phyloP scores from a whole-genome alignment of 2,329 filamentous ascomycete species.

The Scedosporium aurantiacum region DNA sequence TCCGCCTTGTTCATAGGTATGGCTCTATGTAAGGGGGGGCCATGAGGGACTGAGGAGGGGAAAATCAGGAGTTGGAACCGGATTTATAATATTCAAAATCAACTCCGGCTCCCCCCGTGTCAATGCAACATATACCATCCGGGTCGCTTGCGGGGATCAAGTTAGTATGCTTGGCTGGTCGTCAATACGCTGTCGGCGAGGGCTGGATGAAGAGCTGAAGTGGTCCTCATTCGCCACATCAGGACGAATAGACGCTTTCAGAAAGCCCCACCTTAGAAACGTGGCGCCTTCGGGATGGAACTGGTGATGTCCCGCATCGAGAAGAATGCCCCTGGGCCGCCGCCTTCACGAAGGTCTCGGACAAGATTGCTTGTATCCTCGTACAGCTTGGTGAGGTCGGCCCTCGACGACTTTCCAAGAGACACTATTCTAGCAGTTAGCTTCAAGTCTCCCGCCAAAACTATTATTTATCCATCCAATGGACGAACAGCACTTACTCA shows the following conservation, averaged over 20 bases:
- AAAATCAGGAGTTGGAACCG: not conserved
- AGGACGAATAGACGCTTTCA: not conserved
- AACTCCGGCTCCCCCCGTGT: not conserved
- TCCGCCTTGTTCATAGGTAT: not conserved
- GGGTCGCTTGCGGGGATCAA: not conserved
- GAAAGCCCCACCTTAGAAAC: constrained; percentile 16
- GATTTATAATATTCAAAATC: not conserved
- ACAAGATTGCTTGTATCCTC: constrained; percentile 79
- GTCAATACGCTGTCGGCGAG: too few species aligned
- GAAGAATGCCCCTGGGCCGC: constrained; percentile 73
- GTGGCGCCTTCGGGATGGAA: constrained; percentile 29
- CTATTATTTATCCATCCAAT: not conserved
- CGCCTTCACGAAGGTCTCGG: constrained; percentile 69
- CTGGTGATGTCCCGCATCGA: constrained; percentile 39
- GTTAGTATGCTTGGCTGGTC: not conserved
- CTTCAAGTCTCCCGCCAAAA: not conserved
- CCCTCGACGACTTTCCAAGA: constrained; percentile 77
- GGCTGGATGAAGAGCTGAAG: too few species aligned
- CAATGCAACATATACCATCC: not conserved
- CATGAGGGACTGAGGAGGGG: not conserved
- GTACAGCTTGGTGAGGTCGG: constrained; percentile 74
- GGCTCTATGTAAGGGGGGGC: not conserved
- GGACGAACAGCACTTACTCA: constrained; percentile 48
- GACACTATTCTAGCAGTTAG: constrained; percentile 48
- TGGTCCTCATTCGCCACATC: too few species aligned